A percentile compares a stretch with the other conserved stretches of the same genome.
Conservation (phyloP, 169 alveolate genomes). For the Plasmodium fragile region DNA sequence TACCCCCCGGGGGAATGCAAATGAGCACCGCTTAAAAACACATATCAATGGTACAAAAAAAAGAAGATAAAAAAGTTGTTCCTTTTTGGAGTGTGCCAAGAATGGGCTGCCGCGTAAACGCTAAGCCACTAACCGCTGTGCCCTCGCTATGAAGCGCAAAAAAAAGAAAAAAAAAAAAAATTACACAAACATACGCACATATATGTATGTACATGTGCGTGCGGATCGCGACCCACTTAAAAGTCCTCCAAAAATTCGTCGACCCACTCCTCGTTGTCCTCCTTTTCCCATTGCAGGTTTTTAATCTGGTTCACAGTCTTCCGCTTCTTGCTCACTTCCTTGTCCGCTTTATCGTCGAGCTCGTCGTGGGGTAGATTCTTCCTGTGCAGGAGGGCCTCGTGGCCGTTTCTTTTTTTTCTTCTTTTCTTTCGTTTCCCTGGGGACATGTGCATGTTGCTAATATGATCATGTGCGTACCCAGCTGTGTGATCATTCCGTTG, state of each 20-base stretch:
- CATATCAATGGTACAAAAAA: neutral
- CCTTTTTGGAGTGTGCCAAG: neutral
- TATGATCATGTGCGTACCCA: neutral
- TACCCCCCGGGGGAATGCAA: neutral
- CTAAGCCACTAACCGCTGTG: neutral
- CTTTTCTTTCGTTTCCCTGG: conserved; percentile 12
- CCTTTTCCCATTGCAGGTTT: conserved; percentile 51
- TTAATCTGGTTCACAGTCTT: conserved; percentile 49
- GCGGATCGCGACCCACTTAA: neutral
- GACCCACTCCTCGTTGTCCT: conserved; percentile 75
- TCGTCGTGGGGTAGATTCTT: neutral
- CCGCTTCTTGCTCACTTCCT: conserved; percentile 52
- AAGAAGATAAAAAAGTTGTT: neutral
- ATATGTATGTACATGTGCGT: neutral
- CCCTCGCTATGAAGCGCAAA: neutral
- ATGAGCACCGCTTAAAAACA: neutral
- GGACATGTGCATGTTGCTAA: conserved; percentile 31
- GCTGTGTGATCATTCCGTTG: neutral
- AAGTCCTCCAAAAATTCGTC: conserved; percentile 74
- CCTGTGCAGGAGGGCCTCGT: conserved; percentile 17
- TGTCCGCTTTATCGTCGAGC: conserved; percentile 11
- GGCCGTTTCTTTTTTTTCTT: conserved; percentile 22
- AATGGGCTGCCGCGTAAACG: neutral
- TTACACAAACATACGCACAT: neutral
- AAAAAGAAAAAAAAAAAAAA: neutral